Conservation (phyloP, 805 yeast genomes). For the Candida ovalis region DNA sequence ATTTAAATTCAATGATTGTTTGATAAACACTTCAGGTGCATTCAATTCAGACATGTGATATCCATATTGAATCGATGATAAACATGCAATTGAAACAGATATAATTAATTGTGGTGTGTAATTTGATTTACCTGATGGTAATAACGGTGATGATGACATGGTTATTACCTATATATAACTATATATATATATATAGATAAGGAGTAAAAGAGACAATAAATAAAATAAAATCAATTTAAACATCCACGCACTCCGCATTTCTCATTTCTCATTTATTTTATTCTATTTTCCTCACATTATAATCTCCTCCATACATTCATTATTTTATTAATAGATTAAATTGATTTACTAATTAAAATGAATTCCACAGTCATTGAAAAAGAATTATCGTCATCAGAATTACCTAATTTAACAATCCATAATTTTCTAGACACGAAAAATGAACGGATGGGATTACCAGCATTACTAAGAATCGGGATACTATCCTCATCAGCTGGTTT, state of each 20-base stretch:
- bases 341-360: too few relatives aligned
- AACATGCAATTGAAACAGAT: slow-evolving; percentile 56
- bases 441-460: slow-evolving; percentile 48
- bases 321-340: too few relatives aligned
- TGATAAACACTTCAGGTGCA: slow-evolving; percentile 72
- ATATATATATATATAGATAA: too few relatives aligned
- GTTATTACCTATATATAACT: too few relatives aligned
- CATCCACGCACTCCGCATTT: too few relatives aligned
- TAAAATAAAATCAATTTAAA: background rate
- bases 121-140: slow-evolving; percentile 1
- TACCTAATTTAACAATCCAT: slow-evolving; percentile 2
- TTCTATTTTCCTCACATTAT: too few relatives aligned
- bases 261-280: too few relatives aligned
- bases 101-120: slow-evolving; percentile 35
- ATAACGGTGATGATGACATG: slow-evolving; percentile 7
- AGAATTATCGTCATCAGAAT: background rate
- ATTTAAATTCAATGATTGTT: slow-evolving; percentile 12
- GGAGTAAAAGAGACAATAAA: too few relatives aligned
- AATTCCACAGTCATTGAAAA: background rate
- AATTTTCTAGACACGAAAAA: slow-evolving; percentile 8
- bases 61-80: slow-evolving; percentile 87
- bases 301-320: too few relatives aligned
- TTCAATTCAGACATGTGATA: slow-evolving; percentile 93
- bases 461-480: slow-evolving; percentile 41
- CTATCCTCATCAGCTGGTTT: slow-evolving; percentile 37